Evolutionary conservation across 2,329 filamentous ascomycete genomes (phyloP), one percentile per base, ranked within the genome.

Genomic region (Anisogramma anomala): DNA sequence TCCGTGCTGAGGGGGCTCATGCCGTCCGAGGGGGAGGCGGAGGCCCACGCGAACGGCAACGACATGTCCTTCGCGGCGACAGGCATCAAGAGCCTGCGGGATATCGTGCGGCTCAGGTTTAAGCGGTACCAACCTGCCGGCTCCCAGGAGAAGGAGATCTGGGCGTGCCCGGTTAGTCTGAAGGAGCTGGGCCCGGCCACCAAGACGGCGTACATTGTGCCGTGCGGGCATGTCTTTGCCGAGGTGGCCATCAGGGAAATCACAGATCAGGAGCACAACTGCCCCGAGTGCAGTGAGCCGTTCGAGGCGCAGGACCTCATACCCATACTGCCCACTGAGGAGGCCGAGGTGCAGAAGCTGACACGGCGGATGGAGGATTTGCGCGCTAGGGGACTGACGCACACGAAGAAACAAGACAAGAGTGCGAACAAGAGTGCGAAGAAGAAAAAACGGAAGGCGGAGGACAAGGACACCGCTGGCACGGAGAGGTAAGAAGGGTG

Each of bases 191-290:
- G 91, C 0, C 79, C 87, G 0, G 70, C 71, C 4, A 79, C 81
- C 13, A 89, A 82, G 60, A 72, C 86, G 1, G 85, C 94, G 1
- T 98, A 96, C 54, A 55, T 98, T 3, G 84, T 96, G 4, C 91
- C 91, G 0, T 98, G 91, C 54, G 93, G 91, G 0, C 93, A 98
- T 66, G 88, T 85, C 1, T 96, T 96, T 61, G 81, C 85, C 1
- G 87, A 93, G 47, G 77, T 79, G 39, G 86, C 87, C 6, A 79
- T 96, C 50, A 83, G 80, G 50, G 84, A 91, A 60, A 77, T 93
- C n/a, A 57, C 65, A 3, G 80, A 83, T 49, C 66, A 69, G 20
- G 55, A 48, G 30, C 36, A 42, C 19, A 46, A 58, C 0, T 82
- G 77, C 43, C 72, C 76, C 0, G 72, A 89, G 63, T 98, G 91